Base-by-base conservation (phyloP, 768 basidiomycete species). In the Leucocoprinus birnbaumii region DNA sequence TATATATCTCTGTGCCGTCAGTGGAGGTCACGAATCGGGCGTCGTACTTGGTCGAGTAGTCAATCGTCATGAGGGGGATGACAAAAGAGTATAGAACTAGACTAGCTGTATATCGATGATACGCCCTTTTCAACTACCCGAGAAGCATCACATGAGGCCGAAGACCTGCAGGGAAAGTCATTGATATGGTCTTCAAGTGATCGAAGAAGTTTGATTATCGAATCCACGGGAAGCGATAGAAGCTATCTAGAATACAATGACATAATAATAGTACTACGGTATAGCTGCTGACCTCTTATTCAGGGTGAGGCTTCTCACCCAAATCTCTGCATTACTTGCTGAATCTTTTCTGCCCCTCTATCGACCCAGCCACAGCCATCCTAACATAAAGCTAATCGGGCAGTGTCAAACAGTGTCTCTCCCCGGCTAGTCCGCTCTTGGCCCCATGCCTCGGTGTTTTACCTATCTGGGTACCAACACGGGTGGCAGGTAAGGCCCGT, bases 311-410 rank as follows among this genome's bases (percentile, higher is more conserved):
- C 49, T 19, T n/a, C 38, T 54, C 60, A 63, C 44, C 31, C 55
- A 10, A 55, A 47, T 53, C 70, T 66, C 38, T 62, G 55, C 62
- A 80, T 74, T 19, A 72, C 58, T 8, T 51, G 47, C 37, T 69
- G 64, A 2, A 76, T 72, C 14, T 58, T 61, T 45, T 75, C 72
- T 57, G 64, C 71, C 1, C 59, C 69, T 24, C 74, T 73, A 7
- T 59, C 60, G 48, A 81, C 79, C 84, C 85, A 88, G 51, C n/a
- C n/a, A n/a, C n/a, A n/a, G n/a, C 80, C 77, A 63, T 87, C 85
- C 76, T 79, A 85, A 46, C 80, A 84, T 3, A 83, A 51, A 3
- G 76, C 69, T 24, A 87, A 61, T 19, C 79, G 49, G 0, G 71
- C 70, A 3, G n/a, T n/a, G n/a, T n/a, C n/a, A n/a, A n/a, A n/a